These are phyloP conservation scores for Pseudonectria foliicola DNA, from an alignment of 2,329 filamentous ascomycete genomes.

Conservation along the genomic window DNA sequence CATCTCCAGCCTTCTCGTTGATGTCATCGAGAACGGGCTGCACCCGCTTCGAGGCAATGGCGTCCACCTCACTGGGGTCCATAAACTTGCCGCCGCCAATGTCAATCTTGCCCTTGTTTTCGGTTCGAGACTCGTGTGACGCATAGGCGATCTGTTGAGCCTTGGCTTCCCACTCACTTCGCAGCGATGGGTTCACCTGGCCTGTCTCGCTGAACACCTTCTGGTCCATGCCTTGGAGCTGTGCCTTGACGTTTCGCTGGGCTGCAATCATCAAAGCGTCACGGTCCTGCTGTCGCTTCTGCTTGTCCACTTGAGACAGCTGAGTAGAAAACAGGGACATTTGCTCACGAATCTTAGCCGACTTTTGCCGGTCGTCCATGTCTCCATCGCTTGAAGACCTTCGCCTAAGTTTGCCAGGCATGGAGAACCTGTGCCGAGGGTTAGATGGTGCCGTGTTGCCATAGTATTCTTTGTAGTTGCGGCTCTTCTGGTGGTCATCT, in stretches of 20 bases:
- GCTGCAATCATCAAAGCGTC: slow-evolving; percentile 70
- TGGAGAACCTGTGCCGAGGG: slow-evolving; percentile 37
- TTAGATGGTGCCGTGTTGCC: slow-evolving; percentile 36
- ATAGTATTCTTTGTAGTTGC: slow-evolving; percentile 71
- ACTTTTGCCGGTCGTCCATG: slow-evolving; percentile 59
- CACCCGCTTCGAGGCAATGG: slow-evolving; percentile 67
- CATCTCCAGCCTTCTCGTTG: slow-evolving; percentile 65
- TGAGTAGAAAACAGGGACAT: slow-evolving; percentile 71
- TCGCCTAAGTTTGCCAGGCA: slow-evolving; percentile 50
- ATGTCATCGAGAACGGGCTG: slow-evolving; percentile 84
- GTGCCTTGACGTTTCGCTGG: slow-evolving; percentile 76
- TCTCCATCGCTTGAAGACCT: slow-evolving; percentile 63
- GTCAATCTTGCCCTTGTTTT: slow-evolving; percentile 50
- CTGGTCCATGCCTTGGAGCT: slow-evolving; percentile 74
- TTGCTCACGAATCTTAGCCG: slow-evolving; percentile 65
- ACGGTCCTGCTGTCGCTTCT: slow-evolving; percentile 69
- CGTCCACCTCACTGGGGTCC: slow-evolving; percentile 69
- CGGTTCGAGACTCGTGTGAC: slow-evolving; percentile 53
- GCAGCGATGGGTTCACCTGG: slow-evolving; percentile 58
- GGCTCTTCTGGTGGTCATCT: slow-evolving; percentile 55
- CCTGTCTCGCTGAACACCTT: slow-evolving; percentile 71
- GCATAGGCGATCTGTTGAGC: slow-evolving; percentile 62
- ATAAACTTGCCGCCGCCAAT: slow-evolving; percentile 79
- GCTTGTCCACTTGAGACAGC: slow-evolving; percentile 60
- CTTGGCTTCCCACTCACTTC: slow-evolving; percentile 73